Conservation (phyloP, 257 asterid species). For the Datura wrightii region DNA sequence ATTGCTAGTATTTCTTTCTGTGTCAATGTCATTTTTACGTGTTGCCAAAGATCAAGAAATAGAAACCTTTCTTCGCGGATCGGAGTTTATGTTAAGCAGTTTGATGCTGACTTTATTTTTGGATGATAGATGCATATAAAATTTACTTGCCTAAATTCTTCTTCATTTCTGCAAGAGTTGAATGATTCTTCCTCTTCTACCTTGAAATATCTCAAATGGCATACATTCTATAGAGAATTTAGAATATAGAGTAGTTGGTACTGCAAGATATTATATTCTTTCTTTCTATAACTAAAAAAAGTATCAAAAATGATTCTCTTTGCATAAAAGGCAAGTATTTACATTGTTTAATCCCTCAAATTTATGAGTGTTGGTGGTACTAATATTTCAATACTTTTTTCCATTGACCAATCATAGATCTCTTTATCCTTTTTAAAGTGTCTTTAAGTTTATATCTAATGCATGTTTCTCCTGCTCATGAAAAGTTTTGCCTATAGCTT, state of each 20-base stretch:
- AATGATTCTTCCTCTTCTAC: background rate
- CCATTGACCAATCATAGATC: too few species aligned
- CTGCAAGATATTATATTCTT: background rate
- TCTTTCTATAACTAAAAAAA: background rate
- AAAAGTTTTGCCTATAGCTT: background rate
- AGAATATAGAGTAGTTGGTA: background rate
- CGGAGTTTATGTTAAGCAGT: background rate
- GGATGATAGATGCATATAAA: constrained; percentile 2
- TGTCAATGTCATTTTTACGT: constrained; percentile 5
- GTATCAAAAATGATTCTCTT: background rate
- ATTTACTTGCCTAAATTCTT: background rate
- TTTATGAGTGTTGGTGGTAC: background rate
- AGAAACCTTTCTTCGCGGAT: background rate
- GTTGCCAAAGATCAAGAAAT: background rate
- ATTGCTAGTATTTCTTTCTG: background rate
- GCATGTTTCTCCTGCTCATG: background rate
- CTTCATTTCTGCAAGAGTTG: background rate
- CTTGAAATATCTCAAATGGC: background rate
- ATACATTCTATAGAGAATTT: background rate
- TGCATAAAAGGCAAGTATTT: background rate
- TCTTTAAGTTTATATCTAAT: too few species aligned
- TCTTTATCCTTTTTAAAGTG: too few species aligned
- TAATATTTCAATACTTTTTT: too few species aligned
- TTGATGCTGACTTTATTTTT: background rate
- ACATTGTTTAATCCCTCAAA: background rate